Evolutionary conservation across 441 rosid species (phyloP).

Genomic region (Theobroma grandiflorum): DNA sequence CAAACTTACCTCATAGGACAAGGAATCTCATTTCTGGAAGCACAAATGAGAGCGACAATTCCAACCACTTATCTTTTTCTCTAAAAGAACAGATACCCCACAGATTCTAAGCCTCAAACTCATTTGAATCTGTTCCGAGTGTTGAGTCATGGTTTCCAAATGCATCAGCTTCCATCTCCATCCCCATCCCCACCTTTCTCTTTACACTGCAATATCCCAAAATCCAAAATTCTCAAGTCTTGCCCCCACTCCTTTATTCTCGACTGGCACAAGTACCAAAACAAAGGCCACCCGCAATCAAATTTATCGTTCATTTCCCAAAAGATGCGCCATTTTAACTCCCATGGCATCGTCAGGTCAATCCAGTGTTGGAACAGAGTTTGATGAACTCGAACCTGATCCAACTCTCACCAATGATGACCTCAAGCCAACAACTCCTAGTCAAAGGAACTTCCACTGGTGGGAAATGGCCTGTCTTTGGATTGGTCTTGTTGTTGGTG

Average conservation of each 20-base stretch:
- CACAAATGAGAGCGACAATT: slow-evolving; percentile 21
- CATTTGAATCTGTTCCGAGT: slow-evolving; percentile 37
- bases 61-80: slow-evolving; percentile 30
- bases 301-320: slow-evolving; percentile 27
- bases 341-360: slow-evolving; percentile 45
- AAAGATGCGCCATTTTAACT: slow-evolving; percentile 29
- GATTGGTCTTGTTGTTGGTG: slow-evolving; percentile 95
- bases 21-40: slow-evolving; percentile 10
- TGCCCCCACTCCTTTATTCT: slow-evolving; percentile 3
- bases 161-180: slow-evolving; percentile 58
- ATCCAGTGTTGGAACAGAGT: slow-evolving; percentile 27
- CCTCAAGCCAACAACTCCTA: slow-evolving; percentile 70
- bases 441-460: slow-evolving; percentile 69
- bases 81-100: slow-evolving; percentile 32
- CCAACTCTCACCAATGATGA: slow-evolving; percentile 82
- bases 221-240: slow-evolving; percentile 34
- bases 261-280: slow-evolving; percentile 11
- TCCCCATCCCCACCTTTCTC: slow-evolving; percentile 42
- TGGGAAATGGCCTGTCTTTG: slow-evolving; percentile 89
- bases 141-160: slow-evolving; percentile 56
- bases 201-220: slow-evolving; percentile 30
- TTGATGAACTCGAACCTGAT: slow-evolving; percentile 48
- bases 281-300: slow-evolving; percentile 8
- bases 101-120: slow-evolving; percentile 31
- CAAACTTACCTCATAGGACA: background rate